Base-by-base conservation (phyloP, 805 yeast species). In the Ogataea trehalophila region DNA sequence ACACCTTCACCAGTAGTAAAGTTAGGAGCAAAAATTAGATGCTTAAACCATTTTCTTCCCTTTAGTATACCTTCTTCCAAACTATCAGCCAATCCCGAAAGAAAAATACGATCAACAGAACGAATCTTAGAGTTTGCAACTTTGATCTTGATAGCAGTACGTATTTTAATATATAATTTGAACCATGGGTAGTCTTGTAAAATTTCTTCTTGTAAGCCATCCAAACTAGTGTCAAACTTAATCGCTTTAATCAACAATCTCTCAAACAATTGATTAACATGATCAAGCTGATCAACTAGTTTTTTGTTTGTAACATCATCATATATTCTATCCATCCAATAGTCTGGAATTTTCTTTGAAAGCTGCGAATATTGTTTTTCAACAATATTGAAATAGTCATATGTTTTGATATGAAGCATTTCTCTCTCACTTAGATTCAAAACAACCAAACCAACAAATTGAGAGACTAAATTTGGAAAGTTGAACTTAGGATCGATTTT, bases 121-220 rank as follows among this genome's bases (percentile, higher is more conserved):
- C 75, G 69, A 29, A 81, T 59, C 55, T 76, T 79, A 45, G 70
- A 67, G 53, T 83, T 83, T 6, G 78, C 66, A 29, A 77, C 61
- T 47, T 83, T 77, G 47, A 84, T 70, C 46, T 76, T 75, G 15
- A 84, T 75, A 43, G 81, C 83, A 5, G 81, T 70, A 43, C 69
- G 73, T 35, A 87, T 59, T 63, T 88, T 88, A 53, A 72, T 76
- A 53, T 72, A 75, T 44, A 75, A 67, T 52, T 75, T 71, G 69
- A 83, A 88, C 90, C 96, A 85, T 1, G 97, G 90, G 56, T 77
- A 85, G 56, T 88, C 97, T 39, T 74, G 68, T 1, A 73, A 65
- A 46, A 82, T 77, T 33, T 75, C 72, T 2, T 67, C 65, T 52
- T 79, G 81, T 26, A 87, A 69, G 2, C 17, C 17, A n/a, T 47